Conservation (phyloP, 805 yeast species). For the Wickerhamomyces rabaulensis region DNA sequence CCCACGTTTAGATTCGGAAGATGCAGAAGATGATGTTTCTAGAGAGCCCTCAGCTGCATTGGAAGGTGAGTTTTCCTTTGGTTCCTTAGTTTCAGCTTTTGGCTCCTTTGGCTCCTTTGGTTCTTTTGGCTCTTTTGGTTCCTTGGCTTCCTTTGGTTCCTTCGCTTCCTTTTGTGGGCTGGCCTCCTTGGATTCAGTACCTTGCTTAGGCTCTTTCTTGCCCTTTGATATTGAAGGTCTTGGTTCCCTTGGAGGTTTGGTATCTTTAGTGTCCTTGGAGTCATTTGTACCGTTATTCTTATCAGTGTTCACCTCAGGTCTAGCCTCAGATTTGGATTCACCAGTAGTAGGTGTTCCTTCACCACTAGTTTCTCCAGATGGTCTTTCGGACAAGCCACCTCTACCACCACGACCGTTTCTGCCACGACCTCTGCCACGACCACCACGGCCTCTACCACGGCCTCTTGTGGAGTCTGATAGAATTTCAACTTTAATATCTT, state of each 20-base stretch:
- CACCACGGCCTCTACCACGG: constrained; percentile 5
- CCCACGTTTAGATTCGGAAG: not conserved
- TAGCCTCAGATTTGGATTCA: not conserved
- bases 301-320: not conserved
- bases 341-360: not conserved
- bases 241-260: not conserved
- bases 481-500: not conserved
- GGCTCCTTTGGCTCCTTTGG: not conserved
- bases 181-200: not conserved
- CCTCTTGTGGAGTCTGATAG: constrained; percentile 12
- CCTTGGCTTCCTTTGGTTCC: not conserved
- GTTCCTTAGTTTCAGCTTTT: not conserved
- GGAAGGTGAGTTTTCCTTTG: not conserved
- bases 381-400: not conserved
- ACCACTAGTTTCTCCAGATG: not conserved
- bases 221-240: not conserved
- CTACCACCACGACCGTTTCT: constrained; percentile 25
- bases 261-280: not conserved
- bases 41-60: not conserved
- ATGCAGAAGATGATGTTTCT: not conserved
- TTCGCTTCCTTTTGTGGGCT: not conserved
- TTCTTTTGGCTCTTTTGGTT: not conserved
- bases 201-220: not conserved
- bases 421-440: constrained; percentile 8
- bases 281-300: not conserved